These are phyloP conservation scores for Helianthus tuberosus DNA, from an alignment of 129 eudicot genomes.

Conservation along the genomic window DNA sequence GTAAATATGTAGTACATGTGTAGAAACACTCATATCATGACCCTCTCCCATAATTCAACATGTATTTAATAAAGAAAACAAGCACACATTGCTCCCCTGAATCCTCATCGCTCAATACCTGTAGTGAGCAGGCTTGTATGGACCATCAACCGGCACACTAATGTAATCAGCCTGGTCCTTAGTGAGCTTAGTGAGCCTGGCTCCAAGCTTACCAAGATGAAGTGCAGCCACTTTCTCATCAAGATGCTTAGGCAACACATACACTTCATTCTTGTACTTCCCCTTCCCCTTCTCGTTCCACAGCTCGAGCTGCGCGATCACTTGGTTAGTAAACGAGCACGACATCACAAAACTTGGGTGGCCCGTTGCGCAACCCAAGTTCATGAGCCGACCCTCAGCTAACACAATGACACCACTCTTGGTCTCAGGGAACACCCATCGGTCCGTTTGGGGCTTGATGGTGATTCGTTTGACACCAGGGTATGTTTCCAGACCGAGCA, in stretches of 20 bases:
- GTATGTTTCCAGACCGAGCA: neutral
- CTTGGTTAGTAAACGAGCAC: constrained; percentile 1
- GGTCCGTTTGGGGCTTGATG: neutral
- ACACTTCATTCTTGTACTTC: no score
- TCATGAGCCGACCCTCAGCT: constrained; percentile 1
- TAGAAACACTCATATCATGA: no score
- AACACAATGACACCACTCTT: neutral
- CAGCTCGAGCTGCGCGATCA: no score
- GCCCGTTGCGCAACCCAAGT: neutral
- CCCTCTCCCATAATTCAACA: neutral
- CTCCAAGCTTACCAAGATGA: no score
- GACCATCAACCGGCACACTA: no score
- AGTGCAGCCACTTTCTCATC: no score
- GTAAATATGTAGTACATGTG: neutral
- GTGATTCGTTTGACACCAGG: neutral
- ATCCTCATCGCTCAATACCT: neutral
- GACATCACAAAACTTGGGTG: constrained; percentile 7
- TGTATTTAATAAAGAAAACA: neutral
- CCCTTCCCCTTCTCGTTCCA: no score
- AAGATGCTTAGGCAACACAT: no score
- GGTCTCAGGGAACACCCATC: neutral
- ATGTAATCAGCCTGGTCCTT: no score
- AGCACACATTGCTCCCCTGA: neutral
- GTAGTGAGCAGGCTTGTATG: no score
- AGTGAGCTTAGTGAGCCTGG: no score